Evolutionary conservation across 108 stramenopile genomes (phyloP).

Genomic region (Cyclotella atomus): DNA sequence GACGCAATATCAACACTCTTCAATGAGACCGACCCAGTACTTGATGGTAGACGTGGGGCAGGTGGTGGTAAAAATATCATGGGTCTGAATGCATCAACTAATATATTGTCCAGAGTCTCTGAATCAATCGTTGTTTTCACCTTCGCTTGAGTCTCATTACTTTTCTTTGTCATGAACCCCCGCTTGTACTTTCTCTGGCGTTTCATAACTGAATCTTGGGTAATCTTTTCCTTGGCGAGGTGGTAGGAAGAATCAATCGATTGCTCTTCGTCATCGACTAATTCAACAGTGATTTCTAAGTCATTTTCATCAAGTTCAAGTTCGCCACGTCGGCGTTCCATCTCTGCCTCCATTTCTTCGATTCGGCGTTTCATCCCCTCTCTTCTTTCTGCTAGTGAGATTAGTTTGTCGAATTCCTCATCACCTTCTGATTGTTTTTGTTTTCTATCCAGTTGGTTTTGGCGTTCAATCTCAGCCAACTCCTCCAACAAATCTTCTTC

Average conservation of each 20-base stretch:
- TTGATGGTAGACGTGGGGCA: conserved; percentile 29
- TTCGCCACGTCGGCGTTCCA: neutral
- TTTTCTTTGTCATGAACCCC: conserved; percentile 13
- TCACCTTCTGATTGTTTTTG: neutral
- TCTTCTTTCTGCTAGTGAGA: conserved; percentile 23
- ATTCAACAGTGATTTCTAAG: conserved; percentile 48
- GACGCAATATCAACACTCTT: conserved; percentile 61
- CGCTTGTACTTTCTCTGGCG: conserved; percentile 46
- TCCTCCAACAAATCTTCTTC: conserved; percentile 58
- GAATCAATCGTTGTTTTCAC: conserved; percentile 33
- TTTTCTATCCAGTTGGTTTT: neutral
- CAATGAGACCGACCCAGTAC: conserved; percentile 23
- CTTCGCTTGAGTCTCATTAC: neutral
- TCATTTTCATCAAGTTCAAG: conserved; percentile 11
- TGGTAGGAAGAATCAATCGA: conserved; percentile 31
- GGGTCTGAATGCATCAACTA: conserved; percentile 68
- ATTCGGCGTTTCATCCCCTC: conserved; percentile 31
- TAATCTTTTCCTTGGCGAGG: conserved; percentile 19
- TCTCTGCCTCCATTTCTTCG: conserved; percentile 31
- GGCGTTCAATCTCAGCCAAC: conserved; percentile 51
- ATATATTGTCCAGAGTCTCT: conserved; percentile 29
- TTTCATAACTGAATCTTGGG: conserved; percentile 38
- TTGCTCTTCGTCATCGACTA: conserved; percentile 25
- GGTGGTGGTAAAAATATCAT: conserved; percentile 74
- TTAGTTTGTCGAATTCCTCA: conserved; percentile 19